Evolutionary conservation across 257 asterid species (phyloP).

Genomic region (Solanum virginianum): DNA sequence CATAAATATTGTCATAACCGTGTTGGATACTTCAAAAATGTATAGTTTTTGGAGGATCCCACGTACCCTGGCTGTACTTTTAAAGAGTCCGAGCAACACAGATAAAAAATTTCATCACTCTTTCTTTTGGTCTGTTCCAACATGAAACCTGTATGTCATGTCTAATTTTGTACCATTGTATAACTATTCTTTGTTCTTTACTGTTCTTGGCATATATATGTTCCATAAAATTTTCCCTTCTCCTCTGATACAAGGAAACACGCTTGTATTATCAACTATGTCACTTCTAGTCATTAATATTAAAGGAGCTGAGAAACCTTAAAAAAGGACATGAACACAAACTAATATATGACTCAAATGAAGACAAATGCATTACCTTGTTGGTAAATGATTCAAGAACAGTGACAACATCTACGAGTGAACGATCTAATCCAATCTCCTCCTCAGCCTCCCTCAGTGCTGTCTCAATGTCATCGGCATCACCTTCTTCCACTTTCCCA

Average conservation of each 20-base stretch:
- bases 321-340: neutral
- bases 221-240: neutral
- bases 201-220: neutral
- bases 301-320: neutral
- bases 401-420: slow-evolving; percentile 47
- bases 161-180: neutral
- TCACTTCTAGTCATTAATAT: neutral
- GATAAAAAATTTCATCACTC: too few relatives aligned
- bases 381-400: slow-evolving; percentile 40
- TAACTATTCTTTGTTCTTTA: neutral
- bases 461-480: slow-evolving; percentile 39
- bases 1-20: neutral
- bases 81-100: neutral
- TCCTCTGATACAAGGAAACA: neutral
- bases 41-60: neutral
- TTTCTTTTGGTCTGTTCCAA: neutral
- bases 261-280: neutral
- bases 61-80: neutral
- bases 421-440: slow-evolving; percentile 83
- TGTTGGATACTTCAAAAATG: neutral
- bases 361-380: slow-evolving; percentile 29
- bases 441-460: slow-evolving; percentile 88
- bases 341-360: neutral
- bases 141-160: neutral
- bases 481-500: slow-evolving; percentile 66